Percentiles rank a stretch among this genome's conserved stretches.
Evolutionary conservation across 2,329 filamentous ascomycete species (phyloP).

Genomic region (Cordyceps fumosorosea): DNA sequence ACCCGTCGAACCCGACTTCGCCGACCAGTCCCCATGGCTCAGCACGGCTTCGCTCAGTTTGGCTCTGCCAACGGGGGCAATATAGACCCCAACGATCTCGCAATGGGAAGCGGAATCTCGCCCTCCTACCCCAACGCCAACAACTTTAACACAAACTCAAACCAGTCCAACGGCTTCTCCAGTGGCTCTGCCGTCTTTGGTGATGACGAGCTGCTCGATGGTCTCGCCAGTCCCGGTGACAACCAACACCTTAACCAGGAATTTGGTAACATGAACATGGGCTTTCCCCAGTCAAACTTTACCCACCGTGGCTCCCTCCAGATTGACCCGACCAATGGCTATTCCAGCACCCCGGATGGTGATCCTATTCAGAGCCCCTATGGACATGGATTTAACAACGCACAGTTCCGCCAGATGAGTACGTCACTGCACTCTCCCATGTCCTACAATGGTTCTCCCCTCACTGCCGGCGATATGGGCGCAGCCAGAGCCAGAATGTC

Average conservation of each 20-base stretch:
- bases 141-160: slow-evolving; percentile 51
- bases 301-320: slow-evolving; percentile 52
- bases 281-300: slow-evolving; percentile 47
- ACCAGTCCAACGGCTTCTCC: slow-evolving; percentile 64
- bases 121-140: slow-evolving; percentile 48
- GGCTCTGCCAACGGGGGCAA: slow-evolving; percentile 46
- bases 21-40: slow-evolving; percentile 39
- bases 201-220: slow-evolving; percentile 83
- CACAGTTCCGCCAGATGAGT: slow-evolving; percentile 66
- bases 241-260: slow-evolving; percentile 47
- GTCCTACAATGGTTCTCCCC: slow-evolving; percentile 32
- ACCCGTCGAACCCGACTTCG: slow-evolving; percentile 13
- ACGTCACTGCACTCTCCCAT: slow-evolving; percentile 40
- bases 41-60: slow-evolving; percentile 52
- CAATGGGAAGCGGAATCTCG: slow-evolving; percentile 57
- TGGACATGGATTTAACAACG: slow-evolving; percentile 64
- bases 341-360: slow-evolving; percentile 86
- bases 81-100: slow-evolving; percentile 81
- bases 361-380: slow-evolving; percentile 90
- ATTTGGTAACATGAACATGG: slow-evolving; percentile 52
- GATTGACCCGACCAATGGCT: slow-evolving; percentile 66
- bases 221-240: slow-evolving; percentile 52
- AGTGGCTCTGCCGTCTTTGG: slow-evolving; percentile 72
- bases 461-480: slow-evolving; percentile 41
- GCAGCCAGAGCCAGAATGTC: slow-evolving; percentile 50